Percentiles rank a stretch among this genome's conserved stretches.
phyloP scores from a whole-genome alignment of 2,329 filamentous ascomycete genomes.

The Fusarium sterilihyphosum region DNA sequence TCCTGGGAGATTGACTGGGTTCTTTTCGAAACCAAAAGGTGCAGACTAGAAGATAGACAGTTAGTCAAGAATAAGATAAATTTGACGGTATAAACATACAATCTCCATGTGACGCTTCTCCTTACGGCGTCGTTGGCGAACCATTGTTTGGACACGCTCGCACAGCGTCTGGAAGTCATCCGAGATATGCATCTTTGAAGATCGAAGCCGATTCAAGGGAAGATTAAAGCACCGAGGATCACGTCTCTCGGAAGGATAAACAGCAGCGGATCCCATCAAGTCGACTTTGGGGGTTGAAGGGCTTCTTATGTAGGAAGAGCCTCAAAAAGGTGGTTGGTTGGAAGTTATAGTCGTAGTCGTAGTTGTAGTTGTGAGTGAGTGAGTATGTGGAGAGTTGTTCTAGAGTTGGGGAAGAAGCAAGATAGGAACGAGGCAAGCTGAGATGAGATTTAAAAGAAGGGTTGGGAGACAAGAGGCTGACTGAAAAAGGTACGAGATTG shows the following conservation, averaged over 20 bases:
- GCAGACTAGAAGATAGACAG: conserved; percentile 59
- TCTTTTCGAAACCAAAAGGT: conserved; percentile 67
- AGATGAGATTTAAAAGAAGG: conserved; percentile 1
- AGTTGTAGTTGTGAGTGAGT: background rate
- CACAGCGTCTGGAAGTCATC: conserved; percentile 56
- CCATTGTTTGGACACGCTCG: conserved; percentile 56
- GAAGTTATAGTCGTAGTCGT: background rate
- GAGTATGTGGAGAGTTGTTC: conserved; percentile 3
- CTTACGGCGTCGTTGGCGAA: conserved; percentile 54
- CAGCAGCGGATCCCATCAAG: conserved; percentile 24
- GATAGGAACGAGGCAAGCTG: conserved; percentile 4
- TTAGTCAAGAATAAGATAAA: conserved; percentile 30
- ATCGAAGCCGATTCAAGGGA: conserved; percentile 27
- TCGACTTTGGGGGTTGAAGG: background rate
- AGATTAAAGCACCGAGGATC: conserved; percentile 28
- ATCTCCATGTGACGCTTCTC: conserved; percentile 56
- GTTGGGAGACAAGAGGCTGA: conserved; percentile 19
- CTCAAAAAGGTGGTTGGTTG: background rate
- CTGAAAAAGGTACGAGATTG: conserved; percentile 2
- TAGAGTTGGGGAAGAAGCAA: conserved; percentile 14
- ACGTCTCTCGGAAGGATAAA: conserved; percentile 26
- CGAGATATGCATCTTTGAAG: conserved; percentile 49
- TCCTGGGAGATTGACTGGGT: conserved; percentile 63
- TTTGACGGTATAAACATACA: conserved; percentile 47
- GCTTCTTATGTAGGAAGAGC: conserved; percentile 5